These are phyloP conservation scores for Blepharisma japonicum DNA, from an alignment of 73 alveolate species.

Conservation along the genomic window DNA sequence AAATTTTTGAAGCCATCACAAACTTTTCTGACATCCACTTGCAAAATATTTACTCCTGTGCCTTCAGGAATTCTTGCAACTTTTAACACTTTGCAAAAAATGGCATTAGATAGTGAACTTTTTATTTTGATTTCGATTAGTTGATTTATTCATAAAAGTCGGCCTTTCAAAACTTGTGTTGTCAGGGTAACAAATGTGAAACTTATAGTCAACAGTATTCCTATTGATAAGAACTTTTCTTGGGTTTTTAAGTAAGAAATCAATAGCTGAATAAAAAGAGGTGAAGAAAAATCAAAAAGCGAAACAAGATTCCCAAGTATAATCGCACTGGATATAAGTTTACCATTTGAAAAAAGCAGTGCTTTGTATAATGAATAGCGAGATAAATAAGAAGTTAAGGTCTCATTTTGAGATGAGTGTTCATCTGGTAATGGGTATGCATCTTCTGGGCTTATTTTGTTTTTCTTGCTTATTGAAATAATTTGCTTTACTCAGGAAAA, in stretches of 20 bases:
- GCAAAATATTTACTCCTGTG: slow-evolving; percentile 21
- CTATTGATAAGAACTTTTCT: neutral
- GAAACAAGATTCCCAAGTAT: neutral
- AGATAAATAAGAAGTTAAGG: neutral
- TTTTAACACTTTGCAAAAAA: neutral
- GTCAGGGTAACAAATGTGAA: neutral
- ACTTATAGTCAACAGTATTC: neutral
- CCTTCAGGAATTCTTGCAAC: slow-evolving; percentile 13
- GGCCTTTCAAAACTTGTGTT: neutral
- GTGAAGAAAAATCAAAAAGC: neutral
- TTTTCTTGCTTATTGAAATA: no score
- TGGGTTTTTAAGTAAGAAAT: neutral
- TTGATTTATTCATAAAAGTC: neutral
- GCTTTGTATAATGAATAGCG: neutral
- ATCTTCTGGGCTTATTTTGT: neutral
- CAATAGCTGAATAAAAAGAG: neutral
- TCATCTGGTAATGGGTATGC: neutral
- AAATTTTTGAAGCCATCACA: neutral
- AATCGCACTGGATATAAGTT: neutral
- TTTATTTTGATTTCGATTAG: neutral
- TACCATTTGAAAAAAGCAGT: neutral
- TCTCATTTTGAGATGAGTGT: neutral
- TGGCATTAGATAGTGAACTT: neutral
- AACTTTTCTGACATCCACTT: slow-evolving; percentile 11
- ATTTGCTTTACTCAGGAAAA: no score